phyloP scores from a whole-genome alignment of 768 basidiomycete species.

The Galerina sulciceps region DNA sequence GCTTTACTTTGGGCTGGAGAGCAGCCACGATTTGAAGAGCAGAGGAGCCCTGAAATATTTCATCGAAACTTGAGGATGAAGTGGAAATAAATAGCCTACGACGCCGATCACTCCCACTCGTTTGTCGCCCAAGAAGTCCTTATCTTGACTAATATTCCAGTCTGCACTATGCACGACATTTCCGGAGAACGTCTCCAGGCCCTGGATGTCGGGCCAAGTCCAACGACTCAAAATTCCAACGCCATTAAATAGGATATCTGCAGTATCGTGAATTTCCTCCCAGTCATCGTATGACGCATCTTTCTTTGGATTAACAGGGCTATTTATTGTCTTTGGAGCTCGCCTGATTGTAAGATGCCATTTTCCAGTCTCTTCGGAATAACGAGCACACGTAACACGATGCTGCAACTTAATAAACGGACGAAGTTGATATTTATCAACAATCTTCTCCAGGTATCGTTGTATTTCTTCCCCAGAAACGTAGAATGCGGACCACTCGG shows the following conservation, averaged over 20 bases:
- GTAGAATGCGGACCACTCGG: slow-evolving; percentile 66
- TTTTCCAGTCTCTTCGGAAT: slow-evolving; percentile 52
- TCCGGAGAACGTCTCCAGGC: slow-evolving; percentile 60
- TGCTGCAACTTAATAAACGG: slow-evolving; percentile 60
- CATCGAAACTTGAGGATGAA: background rate
- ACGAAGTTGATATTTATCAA: slow-evolving; percentile 58
- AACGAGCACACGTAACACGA: slow-evolving; percentile 55
- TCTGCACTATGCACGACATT: slow-evolving; percentile 65
- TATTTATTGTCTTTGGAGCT: slow-evolving; percentile 13
- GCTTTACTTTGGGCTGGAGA: slow-evolving; percentile 54
- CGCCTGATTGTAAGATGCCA: slow-evolving; percentile 58
- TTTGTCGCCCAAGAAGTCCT: slow-evolving; percentile 53
- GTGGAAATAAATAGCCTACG: slow-evolving; percentile 36
- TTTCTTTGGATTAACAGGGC: background rate
- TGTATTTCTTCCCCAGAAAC: slow-evolving; percentile 64
- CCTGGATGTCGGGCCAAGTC: slow-evolving; percentile 71
- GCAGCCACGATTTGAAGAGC: slow-evolving; percentile 65
- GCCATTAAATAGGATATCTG: slow-evolving; percentile 62
- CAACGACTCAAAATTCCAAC: slow-evolving; percentile 58
- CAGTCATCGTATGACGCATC: slow-evolving; percentile 23
- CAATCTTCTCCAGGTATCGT: slow-evolving; percentile 54
- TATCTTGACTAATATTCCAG: slow-evolving; percentile 50
- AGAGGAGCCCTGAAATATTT: slow-evolving; percentile 53
- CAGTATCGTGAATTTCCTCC: slow-evolving; percentile 55
- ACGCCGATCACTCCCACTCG: slow-evolving; percentile 62